Conservation (phyloP, 805 yeast genomes). For the Metschnikowia similis region DNA sequence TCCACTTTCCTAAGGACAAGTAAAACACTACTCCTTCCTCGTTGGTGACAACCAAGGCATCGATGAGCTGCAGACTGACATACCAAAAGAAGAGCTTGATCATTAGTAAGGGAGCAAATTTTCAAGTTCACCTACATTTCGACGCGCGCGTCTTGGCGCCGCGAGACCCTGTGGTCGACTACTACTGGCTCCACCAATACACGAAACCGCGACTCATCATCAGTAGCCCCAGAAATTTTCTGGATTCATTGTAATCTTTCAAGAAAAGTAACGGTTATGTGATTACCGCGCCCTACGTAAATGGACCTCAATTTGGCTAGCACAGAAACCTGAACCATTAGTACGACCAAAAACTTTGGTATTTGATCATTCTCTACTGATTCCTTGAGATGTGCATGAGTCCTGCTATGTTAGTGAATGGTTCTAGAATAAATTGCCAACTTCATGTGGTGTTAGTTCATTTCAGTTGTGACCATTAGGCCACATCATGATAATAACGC, state of each 20-base stretch:
- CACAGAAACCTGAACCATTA: too few relatives aligned
- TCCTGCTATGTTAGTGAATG: conserved; percentile 2
- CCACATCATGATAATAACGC: conserved; percentile 49
- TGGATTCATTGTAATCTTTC: too few relatives aligned
- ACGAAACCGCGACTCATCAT: not conserved
- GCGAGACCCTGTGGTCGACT: too few relatives aligned
- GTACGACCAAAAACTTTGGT: too few relatives aligned
- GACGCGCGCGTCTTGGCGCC: not conserved
- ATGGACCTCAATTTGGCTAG: too few relatives aligned
- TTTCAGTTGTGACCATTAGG: conserved; percentile 36
- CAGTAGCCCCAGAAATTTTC: too few relatives aligned
- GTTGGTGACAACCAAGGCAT: conserved; percentile 14
- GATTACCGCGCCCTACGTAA: too few relatives aligned
- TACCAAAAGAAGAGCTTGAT: conserved; percentile 11
- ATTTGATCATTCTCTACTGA: not conserved
- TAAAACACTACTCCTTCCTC: conserved; percentile 10
- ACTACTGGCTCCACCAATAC: too few relatives aligned
- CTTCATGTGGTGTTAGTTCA: conserved; percentile 46
- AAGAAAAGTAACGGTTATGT: too few relatives aligned
- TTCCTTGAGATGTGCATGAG: not conserved
- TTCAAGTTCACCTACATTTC: not conserved
- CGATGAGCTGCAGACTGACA: conserved; percentile 10
- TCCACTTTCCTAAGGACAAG: conserved; percentile 14
- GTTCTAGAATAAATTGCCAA: not conserved
- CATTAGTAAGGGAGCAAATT: not conserved